These are phyloP conservation scores for Pleurotus tuoliensis DNA, from an alignment of 768 basidiomycete genomes.

Conservation along the genomic window DNA sequence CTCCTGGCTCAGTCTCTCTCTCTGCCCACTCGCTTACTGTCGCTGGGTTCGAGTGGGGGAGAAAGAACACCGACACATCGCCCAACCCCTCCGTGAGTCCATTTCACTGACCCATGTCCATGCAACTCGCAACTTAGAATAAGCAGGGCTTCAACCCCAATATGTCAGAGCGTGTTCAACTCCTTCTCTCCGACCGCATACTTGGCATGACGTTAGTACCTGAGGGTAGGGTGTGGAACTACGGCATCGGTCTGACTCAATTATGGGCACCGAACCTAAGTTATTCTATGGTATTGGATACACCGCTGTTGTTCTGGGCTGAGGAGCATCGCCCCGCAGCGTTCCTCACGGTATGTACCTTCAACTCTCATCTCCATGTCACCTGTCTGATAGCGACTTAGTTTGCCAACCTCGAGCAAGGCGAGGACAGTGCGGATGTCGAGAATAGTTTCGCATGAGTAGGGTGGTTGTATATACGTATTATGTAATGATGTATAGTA, in stretches of 20 bases:
- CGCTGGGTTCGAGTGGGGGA: conserved; percentile 96
- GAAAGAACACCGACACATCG: conserved; percentile 87
- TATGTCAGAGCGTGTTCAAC: conserved; percentile 94
- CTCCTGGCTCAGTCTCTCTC: conserved; percentile 94
- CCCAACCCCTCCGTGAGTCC: conserved; percentile 65
- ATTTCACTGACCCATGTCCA: not conserved
- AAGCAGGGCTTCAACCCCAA: conserved; percentile 90
- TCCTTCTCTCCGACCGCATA: conserved; percentile 91
- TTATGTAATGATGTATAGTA: too few species aligned
- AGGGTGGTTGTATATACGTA: too few species aligned
- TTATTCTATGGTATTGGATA: conserved; percentile 84
- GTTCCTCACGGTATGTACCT: conserved; percentile 75
- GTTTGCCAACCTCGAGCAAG: conserved; percentile 88
- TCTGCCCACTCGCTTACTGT: conserved; percentile 89
- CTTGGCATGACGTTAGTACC: conserved; percentile 94
- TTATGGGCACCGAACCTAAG: conserved; percentile 80
- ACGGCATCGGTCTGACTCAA: conserved; percentile 91
- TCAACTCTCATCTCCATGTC: not conserved
- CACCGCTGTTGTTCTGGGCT: conserved; percentile 94
- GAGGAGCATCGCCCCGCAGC: conserved; percentile 93
- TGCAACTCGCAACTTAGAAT: not conserved
- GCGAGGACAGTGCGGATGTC: conserved; percentile 92
- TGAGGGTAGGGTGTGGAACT: conserved; percentile 95
- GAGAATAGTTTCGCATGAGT: conserved; percentile 88
- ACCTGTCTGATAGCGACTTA: conserved; percentile 24